Conservation (phyloP, 1,139 yeast species). For the Barnettozyma hawaiiensis region DNA sequence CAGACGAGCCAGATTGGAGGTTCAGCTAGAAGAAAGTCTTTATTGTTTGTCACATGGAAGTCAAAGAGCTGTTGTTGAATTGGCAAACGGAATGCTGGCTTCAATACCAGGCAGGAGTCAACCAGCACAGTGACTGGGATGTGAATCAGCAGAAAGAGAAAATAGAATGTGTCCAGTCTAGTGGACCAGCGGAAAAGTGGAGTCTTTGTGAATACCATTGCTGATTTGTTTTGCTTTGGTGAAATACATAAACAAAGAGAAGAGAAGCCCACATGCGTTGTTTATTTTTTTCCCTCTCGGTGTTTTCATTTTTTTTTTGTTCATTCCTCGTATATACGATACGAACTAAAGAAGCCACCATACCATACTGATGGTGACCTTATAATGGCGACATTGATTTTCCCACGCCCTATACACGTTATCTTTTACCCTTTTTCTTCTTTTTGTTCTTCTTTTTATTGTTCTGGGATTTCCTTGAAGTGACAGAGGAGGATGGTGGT, state of each 20-base stretch:
- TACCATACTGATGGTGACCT: too few species aligned
- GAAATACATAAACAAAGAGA: too few species aligned
- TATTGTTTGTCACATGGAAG: conserved; percentile 57
- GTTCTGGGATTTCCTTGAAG: conserved; percentile 10
- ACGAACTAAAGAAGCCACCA: too few species aligned
- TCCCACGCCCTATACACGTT: background rate
- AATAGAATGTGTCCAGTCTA: conserved; percentile 46
- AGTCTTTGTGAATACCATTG: background rate
- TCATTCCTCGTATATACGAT: too few species aligned
- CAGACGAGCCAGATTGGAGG: conserved; percentile 65
- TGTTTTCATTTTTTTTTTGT: background rate
- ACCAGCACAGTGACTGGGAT: conserved; percentile 69
- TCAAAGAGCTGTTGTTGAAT: conserved; percentile 45
- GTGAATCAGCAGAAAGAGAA: conserved; percentile 50
- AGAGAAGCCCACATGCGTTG: too few species aligned
- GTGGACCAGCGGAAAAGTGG: conserved; percentile 18
- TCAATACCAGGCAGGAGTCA: conserved; percentile 69
- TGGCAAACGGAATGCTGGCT: conserved; percentile 40
- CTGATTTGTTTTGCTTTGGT: too few species aligned
- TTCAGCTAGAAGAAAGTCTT: conserved; percentile 59
- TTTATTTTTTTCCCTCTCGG: background rate
- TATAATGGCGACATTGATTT: too few species aligned
- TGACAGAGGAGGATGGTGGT: conserved; percentile 11
- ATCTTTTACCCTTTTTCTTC: conserved; percentile 24
- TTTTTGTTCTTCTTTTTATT: conserved; percentile 21